phyloP scores from a whole-genome alignment of 2,329 filamentous ascomycete species.

The Dissoconium aciculare region DNA sequence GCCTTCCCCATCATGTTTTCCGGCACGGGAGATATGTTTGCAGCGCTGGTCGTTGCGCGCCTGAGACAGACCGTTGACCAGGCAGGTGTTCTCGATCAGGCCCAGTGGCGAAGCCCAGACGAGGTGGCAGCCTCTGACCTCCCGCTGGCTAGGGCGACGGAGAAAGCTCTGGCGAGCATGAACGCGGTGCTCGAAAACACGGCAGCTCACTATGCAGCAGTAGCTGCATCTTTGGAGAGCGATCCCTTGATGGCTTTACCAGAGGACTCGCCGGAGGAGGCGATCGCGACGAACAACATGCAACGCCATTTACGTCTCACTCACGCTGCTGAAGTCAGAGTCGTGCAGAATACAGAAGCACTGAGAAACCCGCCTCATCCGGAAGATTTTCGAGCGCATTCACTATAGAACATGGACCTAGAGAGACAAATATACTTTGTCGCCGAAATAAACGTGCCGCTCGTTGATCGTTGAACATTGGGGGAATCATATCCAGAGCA shows the following conservation, averaged over 20 bases:
- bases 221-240: conserved; percentile 37
- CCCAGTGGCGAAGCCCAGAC: conserved; percentile 66
- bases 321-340: conserved; percentile 74
- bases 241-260: conserved; percentile 29
- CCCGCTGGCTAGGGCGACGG: conserved; percentile 67
- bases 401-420: no score
- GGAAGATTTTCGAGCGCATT: no score
- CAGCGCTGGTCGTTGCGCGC: conserved; percentile 72
- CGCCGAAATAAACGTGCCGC: no score
- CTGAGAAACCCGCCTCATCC: conserved; percentile 54
- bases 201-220: conserved; percentile 48
- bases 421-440: no score
- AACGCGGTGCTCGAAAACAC: conserved; percentile 63
- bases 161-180: conserved; percentile 87
- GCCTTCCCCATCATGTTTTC: conserved; percentile 87
- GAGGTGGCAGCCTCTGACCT: conserved; percentile 52
- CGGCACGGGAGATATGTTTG: conserved; percentile 97
- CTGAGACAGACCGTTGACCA: conserved; percentile 65
- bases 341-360: conserved; percentile 59
- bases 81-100: conserved; percentile 36
- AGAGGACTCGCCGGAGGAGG: conserved; percentile 30
- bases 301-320: conserved; percentile 53
- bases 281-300: conserved; percentile 35
- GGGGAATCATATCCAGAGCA: no score
- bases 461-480: no score